phyloP scores from a whole-genome alignment of 768 basidiomycete genomes.

The Neoboletus magnificus region DNA sequence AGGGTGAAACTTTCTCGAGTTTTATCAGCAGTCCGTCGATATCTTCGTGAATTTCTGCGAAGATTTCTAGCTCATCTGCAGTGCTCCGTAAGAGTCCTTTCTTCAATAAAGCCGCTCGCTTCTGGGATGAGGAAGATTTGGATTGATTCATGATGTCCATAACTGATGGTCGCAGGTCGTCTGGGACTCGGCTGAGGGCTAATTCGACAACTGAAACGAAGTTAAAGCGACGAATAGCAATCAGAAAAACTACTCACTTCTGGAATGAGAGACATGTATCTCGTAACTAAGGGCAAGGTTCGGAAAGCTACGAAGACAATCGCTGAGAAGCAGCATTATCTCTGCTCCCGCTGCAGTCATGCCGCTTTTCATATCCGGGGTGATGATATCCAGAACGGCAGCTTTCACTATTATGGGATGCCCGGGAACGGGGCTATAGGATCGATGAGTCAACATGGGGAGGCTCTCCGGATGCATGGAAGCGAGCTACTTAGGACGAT shows the following conservation, averaged over 20 bases:
- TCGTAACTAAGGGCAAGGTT: slow-evolving; percentile 66
- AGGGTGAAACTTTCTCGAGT: slow-evolving; percentile 60
- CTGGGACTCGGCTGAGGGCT: slow-evolving; percentile 58
- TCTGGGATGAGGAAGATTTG: slow-evolving; percentile 65
- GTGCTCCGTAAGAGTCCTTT: slow-evolving; percentile 64
- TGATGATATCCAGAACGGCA: slow-evolving; percentile 82
- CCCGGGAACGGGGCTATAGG: slow-evolving; percentile 55
- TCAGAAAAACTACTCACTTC: slow-evolving; percentile 44
- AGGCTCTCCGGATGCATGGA: neutral
- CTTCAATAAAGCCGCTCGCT: slow-evolving; percentile 64
- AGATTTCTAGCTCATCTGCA: slow-evolving; percentile 70
- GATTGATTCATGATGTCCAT: slow-evolving; percentile 63
- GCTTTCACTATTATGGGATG: slow-evolving; percentile 73
- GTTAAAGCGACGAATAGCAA: neutral
- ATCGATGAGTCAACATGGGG: neutral
- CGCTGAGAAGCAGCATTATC: slow-evolving; percentile 62
- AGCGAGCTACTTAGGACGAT: slow-evolving; percentile 56
- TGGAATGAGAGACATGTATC: slow-evolving; percentile 76
- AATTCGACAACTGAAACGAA: slow-evolving; percentile 58
- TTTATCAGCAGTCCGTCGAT: slow-evolving; percentile 52
- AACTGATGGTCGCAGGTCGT: slow-evolving; percentile 51
- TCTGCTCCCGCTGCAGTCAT: slow-evolving; percentile 73
- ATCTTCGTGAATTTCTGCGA: slow-evolving; percentile 64
- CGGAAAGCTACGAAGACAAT: slow-evolving; percentile 69
- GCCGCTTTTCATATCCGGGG: slow-evolving; percentile 62